phyloP scores from a whole-genome alignment of 2,329 filamentous ascomycete species.

The Acephala macrosclerotiorum region DNA sequence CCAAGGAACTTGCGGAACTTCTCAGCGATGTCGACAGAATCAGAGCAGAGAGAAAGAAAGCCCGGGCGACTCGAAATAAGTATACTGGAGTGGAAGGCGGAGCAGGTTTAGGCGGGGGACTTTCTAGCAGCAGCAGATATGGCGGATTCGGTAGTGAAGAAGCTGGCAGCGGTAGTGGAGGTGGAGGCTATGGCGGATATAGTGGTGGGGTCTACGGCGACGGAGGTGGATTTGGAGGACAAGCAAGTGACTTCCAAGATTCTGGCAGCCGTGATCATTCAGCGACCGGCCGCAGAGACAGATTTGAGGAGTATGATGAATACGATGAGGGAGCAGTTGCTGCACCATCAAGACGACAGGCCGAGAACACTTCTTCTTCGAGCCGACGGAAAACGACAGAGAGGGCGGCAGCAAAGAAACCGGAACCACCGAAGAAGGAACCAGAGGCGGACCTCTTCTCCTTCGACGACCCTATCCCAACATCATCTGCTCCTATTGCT shows the following conservation, averaged over 20 bases:
- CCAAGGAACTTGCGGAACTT: constrained; percentile 95
- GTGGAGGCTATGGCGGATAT: constrained; percentile 65
- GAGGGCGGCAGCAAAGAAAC: constrained; percentile 61
- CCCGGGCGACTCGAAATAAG: constrained; percentile 87
- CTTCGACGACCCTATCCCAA: constrained; percentile 77
- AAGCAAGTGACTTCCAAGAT: constrained; percentile 75
- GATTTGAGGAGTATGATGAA: constrained; percentile 97
- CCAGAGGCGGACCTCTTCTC: constrained; percentile 94
- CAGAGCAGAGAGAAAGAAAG: constrained; percentile 85
- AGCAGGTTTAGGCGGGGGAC: constrained; percentile 61
- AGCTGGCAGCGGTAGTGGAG: constrained; percentile 66
- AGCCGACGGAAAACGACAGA: constrained; percentile 51
- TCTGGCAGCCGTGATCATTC: constrained; percentile 42
- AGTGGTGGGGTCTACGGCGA: constrained; percentile 89
- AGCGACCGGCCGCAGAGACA: constrained; percentile 64
- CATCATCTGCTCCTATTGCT: constrained; percentile 51
- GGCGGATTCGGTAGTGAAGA: constrained; percentile 90
- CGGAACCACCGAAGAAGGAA: constrained; percentile 79
- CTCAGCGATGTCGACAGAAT: constrained; percentile 91
- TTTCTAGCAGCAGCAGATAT: constrained; percentile 64
- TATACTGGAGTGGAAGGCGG: constrained; percentile 95
- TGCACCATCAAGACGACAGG: constrained; percentile 51
- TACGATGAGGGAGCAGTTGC: constrained; percentile 77
- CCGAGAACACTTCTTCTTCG: constrained; percentile 32
- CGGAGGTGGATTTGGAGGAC: constrained; percentile 89